Percentiles rank a stretch among this genome's conserved stretches.
These are phyloP conservation scores for Aureobasidium leucospermi DNA, from an alignment of 2,329 filamentous ascomycete species.

Conservation along the genomic window DNA sequence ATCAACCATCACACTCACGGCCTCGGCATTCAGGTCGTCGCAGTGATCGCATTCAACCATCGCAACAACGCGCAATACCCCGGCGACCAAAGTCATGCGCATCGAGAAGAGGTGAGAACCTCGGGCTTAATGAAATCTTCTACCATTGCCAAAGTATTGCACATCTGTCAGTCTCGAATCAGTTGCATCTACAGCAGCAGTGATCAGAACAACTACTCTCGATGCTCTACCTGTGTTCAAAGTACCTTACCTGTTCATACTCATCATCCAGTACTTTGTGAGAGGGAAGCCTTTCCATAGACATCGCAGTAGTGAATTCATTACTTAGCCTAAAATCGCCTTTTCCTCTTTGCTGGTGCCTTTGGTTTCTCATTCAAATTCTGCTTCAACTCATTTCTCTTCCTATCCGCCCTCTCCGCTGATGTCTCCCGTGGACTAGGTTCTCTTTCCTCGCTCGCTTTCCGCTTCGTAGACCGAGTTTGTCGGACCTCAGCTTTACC, in stretches of 20 bases:
- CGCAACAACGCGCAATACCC: background rate
- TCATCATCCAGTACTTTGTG: background rate
- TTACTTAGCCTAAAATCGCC: conserved; percentile 40
- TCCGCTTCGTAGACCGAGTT: conserved; percentile 2
- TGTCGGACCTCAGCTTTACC: background rate
- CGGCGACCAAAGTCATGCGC: background rate
- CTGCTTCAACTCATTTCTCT: conserved; percentile 49
- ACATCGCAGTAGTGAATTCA: background rate
- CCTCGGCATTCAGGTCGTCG: background rate
- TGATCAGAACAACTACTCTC: no score
- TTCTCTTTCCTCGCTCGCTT: background rate
- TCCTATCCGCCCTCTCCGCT: conserved; percentile 48
- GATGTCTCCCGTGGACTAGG: conserved; percentile 31
- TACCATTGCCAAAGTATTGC: no score
- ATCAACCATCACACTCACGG: background rate
- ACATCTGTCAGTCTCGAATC: no score
- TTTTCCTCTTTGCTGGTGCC: conserved; percentile 49
- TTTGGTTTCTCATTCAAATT: conserved; percentile 45
- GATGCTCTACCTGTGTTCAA: no score
- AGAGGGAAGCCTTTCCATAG: background rate
- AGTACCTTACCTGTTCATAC: no score
- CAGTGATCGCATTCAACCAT: background rate
- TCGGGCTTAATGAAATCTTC: background rate
- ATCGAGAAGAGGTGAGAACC: no score
- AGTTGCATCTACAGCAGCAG: no score